A percentile compares a stretch with the other conserved stretches of the same genome.
phyloP scores from a whole-genome alignment of 257 asterid species.

The Solanum commersonii region DNA sequence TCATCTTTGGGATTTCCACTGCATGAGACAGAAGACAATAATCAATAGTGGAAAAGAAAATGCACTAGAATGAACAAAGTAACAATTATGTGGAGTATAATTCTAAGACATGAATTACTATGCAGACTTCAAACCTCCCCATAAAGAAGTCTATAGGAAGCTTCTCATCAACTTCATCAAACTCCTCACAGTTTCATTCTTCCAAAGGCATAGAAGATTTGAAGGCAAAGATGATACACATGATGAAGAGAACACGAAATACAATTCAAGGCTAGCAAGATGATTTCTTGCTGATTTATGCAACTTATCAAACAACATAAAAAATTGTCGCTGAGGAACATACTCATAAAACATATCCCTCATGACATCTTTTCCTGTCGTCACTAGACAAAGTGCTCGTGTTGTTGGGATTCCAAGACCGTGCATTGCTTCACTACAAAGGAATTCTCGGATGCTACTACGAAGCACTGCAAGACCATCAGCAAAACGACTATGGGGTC shows the following conservation, averaged over 20 bases:
- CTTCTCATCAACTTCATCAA: not conserved
- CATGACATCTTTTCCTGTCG: conserved; percentile 70
- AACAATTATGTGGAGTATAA: not conserved
- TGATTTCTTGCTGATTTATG: not conserved
- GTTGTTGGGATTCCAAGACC: conserved; percentile 92
- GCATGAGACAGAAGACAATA: conserved; percentile 17
- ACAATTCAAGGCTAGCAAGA: not conserved
- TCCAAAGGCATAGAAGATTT: not conserved
- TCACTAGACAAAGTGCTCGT: conserved; percentile 86
- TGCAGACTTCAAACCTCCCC: not conserved
- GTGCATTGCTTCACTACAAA: conserved; percentile 98
- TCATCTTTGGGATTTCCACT: conserved; percentile 97
- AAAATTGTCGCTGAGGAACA: not conserved
- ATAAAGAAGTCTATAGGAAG: not conserved
- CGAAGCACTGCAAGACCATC: conserved; percentile 98
- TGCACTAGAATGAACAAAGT: not conserved
- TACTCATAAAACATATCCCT: conserved; percentile 99
- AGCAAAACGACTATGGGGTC: conserved; percentile 96
- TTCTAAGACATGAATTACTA: not conserved
- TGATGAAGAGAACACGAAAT: not conserved
- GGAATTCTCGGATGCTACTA: conserved; percentile 91
- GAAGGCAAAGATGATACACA: not conserved
- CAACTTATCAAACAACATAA: not conserved
- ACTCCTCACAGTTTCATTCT: not conserved
- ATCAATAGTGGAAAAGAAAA: not conserved